Base-by-base conservation (phyloP, 148 eudicot species). In the Vaccinium myrtillus region DNA sequence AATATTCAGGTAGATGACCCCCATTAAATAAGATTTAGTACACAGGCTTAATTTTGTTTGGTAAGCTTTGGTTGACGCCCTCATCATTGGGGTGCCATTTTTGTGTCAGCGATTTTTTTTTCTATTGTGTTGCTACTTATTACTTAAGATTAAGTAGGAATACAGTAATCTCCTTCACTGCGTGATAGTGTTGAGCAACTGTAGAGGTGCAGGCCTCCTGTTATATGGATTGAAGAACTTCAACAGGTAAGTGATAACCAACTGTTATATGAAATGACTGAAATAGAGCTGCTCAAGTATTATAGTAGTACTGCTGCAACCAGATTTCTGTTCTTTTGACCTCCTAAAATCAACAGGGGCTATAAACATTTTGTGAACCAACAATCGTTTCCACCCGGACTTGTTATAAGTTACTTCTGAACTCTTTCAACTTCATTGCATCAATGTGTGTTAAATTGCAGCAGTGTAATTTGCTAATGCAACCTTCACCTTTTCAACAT, bases 61-160 rank as follows among this genome's bases (percentile, higher is more conserved):
- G 4, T 51, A 51, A 43, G 55, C 23, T 43, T 48, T 32, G 76
- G 43, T 48, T n/a, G n/a, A 16, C 32, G 2, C 53, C 25, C 51
- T 50, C 80, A n/a, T 77, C 80, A 50, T 77, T 77, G 58, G 80
- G 36, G 56, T 25, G 19, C 58, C 14, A 50, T 77, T 9, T 19
- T 77, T 77, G 39, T 3, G 80, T 14, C 58, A 77, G 39, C 5
- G 32, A 11, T 50, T n/a, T 21, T 76, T 76, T 1, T 5, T 10
- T 77, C 11, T 77, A 10, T 50, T 77, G 2, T 77, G 30, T 49
- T 50, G 56, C 58, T 46, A 25, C 36, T 50, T 25, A 14, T 51
- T 51, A 21, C 61, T 54, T 8, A 32, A 19, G 16, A 15, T 53
- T 39, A 78, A 78, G 51, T 58, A 56, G 70, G 51, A 30, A 79